These are phyloP conservation scores for Paramecium tetraurelia DNA, from an alignment of 73 alveolate genomes.

Conservation along the genomic window DNA sequence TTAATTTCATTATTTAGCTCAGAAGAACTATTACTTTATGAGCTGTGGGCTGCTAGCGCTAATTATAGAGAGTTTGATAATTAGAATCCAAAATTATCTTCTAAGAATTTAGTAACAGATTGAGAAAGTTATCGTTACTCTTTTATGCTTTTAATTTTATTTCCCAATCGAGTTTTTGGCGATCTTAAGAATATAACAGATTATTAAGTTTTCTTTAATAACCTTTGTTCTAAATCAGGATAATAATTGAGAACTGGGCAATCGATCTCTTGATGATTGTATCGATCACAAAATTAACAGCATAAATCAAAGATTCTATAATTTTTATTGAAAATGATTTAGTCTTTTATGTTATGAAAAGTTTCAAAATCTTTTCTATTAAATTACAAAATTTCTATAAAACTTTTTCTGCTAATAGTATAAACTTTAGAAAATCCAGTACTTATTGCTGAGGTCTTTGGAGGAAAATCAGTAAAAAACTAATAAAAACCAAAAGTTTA, in stretches of 20 bases:
- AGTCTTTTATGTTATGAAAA: slow-evolving; percentile 40
- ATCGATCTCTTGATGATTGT: not conserved
- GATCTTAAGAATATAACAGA: not conserved
- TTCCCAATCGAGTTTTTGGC: not conserved
- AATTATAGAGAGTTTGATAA: not conserved
- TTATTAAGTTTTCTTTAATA: not conserved
- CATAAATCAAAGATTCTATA: not conserved
- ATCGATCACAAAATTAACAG: slow-evolving; percentile 18
- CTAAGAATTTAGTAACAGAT: not conserved
- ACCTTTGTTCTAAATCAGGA: slow-evolving; percentile 23
- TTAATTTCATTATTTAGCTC: not conserved
- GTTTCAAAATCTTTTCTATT: slow-evolving; percentile 27
- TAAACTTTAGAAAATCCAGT: slow-evolving; percentile 26
- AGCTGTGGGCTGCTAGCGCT: not conserved
- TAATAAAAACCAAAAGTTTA: slow-evolving; percentile 11
- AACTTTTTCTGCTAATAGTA: not conserved
- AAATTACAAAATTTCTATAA: slow-evolving; percentile 23
- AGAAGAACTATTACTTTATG: not conserved
- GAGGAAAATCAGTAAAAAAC: slow-evolving; percentile 46
- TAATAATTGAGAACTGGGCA: slow-evolving; percentile 46
- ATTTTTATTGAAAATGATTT: slow-evolving; percentile 20
- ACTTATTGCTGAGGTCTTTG: slow-evolving; percentile 33
- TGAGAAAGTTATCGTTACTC: not conserved
- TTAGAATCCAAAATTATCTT: not conserved
- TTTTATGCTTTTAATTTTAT: not conserved